Base-by-base conservation (phyloP, 495 filamentous ascomycete genomes). In the Penicillium fimorum region DNA sequence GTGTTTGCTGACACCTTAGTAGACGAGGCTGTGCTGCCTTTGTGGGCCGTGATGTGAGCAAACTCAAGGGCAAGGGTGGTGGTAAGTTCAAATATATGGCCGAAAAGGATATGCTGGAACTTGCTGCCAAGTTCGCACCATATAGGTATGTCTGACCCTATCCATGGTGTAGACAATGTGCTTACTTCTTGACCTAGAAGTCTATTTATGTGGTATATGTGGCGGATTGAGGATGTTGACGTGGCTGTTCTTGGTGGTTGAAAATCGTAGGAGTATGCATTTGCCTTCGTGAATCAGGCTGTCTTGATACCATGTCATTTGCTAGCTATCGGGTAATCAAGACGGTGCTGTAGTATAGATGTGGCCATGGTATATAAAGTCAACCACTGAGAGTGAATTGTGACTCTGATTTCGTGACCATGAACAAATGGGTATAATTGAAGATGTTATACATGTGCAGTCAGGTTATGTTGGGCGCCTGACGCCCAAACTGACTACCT, bases 81-180 rank as follows among this genome's bases (percentile, higher is more conserved):
- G 89, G 90, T 51, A 97, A 97, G 77, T 96, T 90, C 84, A 97
- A 97, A 78, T 98, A 96, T 66, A 94, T 97, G 90, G 78, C 80
- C 12, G 94, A 98, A 71, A 81, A 82, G 53, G 94, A 98, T 61
- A 97, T 98, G 94, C 68, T 88, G 61, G 86, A 92, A 61, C 72
- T 87, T 50, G 84, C 89, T 3, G 89, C 87, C 10, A 84, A 82
- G 67, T 98, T 96, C 65, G 79, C 82, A 32, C 92, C 92, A 3
- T 97, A 92, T 70, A 82, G 91, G 86, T 81, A 70, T 76, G 74
- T 83, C 70, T 48, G 71, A 40, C 22, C 13, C 25, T 25, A 17
- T 20, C 25, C 67, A 58, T 58, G 29, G 6, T 41, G 18, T 37
- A 38, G 12, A 42, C 17, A 37, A 13, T 7, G 25, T 52, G 50